phyloP scores from a whole-genome alignment of 352 stramenopile genomes.

The Thalassiosira mediterranea region DNA sequence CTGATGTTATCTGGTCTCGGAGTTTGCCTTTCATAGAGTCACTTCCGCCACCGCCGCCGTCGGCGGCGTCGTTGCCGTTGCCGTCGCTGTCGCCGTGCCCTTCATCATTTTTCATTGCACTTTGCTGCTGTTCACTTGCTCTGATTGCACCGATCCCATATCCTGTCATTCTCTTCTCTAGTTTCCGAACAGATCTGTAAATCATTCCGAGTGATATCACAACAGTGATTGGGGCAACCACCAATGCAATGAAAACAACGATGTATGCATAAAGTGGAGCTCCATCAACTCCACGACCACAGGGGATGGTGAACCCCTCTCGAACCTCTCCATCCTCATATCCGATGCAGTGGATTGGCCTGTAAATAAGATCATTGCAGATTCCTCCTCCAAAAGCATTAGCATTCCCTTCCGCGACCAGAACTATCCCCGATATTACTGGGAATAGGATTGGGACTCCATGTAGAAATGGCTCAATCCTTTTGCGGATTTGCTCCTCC shows the following conservation, averaged over 20 bases:
- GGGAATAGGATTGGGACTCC: slow-evolving; percentile 8
- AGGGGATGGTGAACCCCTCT: slow-evolving; percentile 29
- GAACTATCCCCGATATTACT: not conserved
- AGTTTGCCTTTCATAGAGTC: too few relatives aligned
- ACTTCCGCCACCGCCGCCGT: too few relatives aligned
- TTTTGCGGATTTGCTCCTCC: slow-evolving; percentile 4
- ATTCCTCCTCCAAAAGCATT: slow-evolving; percentile 7
- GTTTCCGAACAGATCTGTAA: not conserved
- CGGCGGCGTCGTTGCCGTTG: too few relatives aligned
- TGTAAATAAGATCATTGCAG: slow-evolving; percentile 9
- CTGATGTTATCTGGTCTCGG: too few relatives aligned
- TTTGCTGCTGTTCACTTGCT: too few relatives aligned
- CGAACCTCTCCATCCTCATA: slow-evolving; percentile 26
- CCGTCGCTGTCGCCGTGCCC: too few relatives aligned
- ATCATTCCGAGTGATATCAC: not conserved
- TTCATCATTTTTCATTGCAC: too few relatives aligned
- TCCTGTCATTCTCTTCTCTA: not conserved
- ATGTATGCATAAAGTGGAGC: not conserved
- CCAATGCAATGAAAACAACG: not conserved
- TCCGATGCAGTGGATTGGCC: slow-evolving; percentile 21
- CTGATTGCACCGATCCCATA: too few relatives aligned
- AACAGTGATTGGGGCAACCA: not conserved
- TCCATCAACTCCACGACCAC: slow-evolving; percentile 1
- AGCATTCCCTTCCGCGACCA: not conserved
- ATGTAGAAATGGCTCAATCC: slow-evolving; percentile 24